Conservation (phyloP, 192 early-diverging fungal genomes). For the Phycomyces blakesleeanus region DNA sequence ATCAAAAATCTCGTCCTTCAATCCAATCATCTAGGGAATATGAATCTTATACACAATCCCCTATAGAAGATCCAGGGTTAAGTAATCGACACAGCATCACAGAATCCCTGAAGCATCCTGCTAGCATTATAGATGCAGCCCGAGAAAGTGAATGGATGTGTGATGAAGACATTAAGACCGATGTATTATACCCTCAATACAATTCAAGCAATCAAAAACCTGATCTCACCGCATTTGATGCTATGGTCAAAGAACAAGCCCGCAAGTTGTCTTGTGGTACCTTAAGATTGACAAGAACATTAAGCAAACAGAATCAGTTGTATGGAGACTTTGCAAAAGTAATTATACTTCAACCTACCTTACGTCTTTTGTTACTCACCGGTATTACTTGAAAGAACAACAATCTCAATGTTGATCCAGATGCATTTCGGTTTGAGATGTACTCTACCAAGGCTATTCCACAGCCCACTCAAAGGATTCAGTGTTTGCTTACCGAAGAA, state of each 20-base stretch:
- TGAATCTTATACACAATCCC: too few species aligned
- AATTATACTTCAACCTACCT: neutral
- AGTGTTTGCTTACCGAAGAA: neutral
- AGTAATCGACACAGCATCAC: too few species aligned
- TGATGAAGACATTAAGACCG: slow-evolving; percentile 2
- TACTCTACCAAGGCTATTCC: neutral
- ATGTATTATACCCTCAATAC: slow-evolving; percentile 4
- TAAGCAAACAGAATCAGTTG: slow-evolving; percentile 2
- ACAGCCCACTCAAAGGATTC: neutral
- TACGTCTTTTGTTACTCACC: neutral
- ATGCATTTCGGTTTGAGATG: neutral
- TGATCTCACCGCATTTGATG: slow-evolving; percentile 5
- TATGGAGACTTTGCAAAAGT: slow-evolving; percentile 1
- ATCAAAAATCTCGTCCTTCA: too few species aligned
- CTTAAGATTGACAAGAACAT: neutral
- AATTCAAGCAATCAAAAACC: neutral
- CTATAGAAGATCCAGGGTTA: too few species aligned
- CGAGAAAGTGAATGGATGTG: too few species aligned
- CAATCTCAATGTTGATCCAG: neutral
- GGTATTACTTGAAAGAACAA: neutral
- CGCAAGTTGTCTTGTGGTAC: slow-evolving; percentile 5
- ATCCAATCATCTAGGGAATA: too few species aligned
- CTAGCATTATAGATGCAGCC: too few species aligned
- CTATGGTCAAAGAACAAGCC: slow-evolving; percentile 5
- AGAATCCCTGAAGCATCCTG: too few species aligned